Percentiles rank a stretch among this genome's conserved stretches.
phyloP scores from a whole-genome alignment of 2,329 filamentous ascomycete genomes.

The Orbilia blumenaviensis region DNA sequence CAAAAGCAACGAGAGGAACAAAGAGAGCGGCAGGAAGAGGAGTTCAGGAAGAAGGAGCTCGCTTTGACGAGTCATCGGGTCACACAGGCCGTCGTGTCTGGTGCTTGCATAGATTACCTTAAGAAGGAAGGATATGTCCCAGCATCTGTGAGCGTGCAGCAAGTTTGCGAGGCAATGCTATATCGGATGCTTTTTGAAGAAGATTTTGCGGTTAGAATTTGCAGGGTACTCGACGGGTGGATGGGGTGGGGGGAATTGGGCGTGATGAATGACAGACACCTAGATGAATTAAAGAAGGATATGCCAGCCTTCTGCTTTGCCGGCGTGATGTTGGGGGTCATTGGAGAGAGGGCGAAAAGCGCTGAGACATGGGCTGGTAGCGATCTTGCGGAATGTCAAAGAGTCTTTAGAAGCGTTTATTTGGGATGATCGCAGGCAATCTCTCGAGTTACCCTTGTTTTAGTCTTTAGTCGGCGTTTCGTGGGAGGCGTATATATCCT shows the following conservation, averaged over 20 bases:
- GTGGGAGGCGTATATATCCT: neutral
- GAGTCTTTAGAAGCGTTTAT: slow-evolving; percentile 41
- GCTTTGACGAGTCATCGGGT: slow-evolving; percentile 59
- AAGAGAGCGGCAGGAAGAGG: slow-evolving; percentile 45
- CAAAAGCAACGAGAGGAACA: slow-evolving; percentile 40
- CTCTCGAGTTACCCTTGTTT: neutral
- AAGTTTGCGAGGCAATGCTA: slow-evolving; percentile 64
- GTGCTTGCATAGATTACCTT: slow-evolving; percentile 62
- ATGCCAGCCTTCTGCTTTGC: slow-evolving; percentile 38
- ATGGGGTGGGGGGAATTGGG: slow-evolving; percentile 68
- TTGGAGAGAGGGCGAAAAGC: slow-evolving; percentile 37
- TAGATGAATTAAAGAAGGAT: slow-evolving; percentile 47
- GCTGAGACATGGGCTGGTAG: slow-evolving; percentile 51
- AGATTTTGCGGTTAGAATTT: slow-evolving; percentile 62
- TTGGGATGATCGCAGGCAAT: slow-evolving; percentile 13
- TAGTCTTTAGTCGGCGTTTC: neutral
- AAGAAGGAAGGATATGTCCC: slow-evolving; percentile 65
- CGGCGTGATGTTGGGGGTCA: slow-evolving; percentile 25
- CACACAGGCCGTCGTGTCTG: slow-evolving; percentile 63
- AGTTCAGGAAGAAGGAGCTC: slow-evolving; percentile 40
- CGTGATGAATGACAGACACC: slow-evolving; percentile 62
- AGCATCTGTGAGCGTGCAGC: slow-evolving; percentile 64
- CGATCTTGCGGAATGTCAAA: slow-evolving; percentile 49
- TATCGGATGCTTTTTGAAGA: slow-evolving; percentile 67
- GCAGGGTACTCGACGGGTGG: slow-evolving; percentile 66